Conservation (phyloP, 208 protist genomes). For the Trypanosoma boissoni region DNA sequence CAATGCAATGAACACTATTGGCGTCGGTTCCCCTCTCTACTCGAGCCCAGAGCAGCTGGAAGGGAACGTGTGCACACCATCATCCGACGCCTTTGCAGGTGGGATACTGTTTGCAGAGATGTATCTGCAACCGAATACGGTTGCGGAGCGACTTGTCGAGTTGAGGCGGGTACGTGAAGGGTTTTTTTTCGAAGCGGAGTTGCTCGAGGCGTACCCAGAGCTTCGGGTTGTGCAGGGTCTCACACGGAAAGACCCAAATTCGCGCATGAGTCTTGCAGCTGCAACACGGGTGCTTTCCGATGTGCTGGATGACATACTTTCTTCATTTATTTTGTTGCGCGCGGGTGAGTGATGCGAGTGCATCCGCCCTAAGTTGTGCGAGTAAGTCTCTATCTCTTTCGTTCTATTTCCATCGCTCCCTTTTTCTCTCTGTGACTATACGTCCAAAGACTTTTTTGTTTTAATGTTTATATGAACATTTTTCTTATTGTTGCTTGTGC, state of each 20-base stretch:
- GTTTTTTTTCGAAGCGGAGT: slow-evolving; percentile 22
- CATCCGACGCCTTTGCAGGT: slow-evolving; percentile 65
- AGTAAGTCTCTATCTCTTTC: slow-evolving; percentile 10
- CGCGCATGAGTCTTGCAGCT: slow-evolving; percentile 27
- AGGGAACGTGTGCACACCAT: slow-evolving; percentile 48
- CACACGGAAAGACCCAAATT: slow-evolving; percentile 22
- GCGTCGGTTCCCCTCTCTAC: slow-evolving; percentile 86
- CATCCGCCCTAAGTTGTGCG: too few species aligned
- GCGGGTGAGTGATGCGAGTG: slow-evolving; percentile 3
- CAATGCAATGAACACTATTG: slow-evolving; percentile 61
- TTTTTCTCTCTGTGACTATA: too few species aligned
- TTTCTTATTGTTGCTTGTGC: too few species aligned
- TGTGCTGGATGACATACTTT: slow-evolving; percentile 11
- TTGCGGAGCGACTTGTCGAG: slow-evolving; percentile 60
- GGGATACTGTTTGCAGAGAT: slow-evolving; percentile 82
- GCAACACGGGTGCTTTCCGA: slow-evolving; percentile 6
- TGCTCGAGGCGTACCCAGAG: slow-evolving; percentile 60
- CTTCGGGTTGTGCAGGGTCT: slow-evolving; percentile 46
- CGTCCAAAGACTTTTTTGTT: too few species aligned
- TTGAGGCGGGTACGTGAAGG: slow-evolving; percentile 60
- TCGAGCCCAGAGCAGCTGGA: slow-evolving; percentile 83
- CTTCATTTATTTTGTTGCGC: slow-evolving; percentile 22
- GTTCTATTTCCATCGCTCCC: too few species aligned
- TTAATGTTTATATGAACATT: too few species aligned
- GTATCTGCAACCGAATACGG: slow-evolving; percentile 77